Conservation (phyloP, 306 rosid species). For the Medicago lupulina region DNA sequence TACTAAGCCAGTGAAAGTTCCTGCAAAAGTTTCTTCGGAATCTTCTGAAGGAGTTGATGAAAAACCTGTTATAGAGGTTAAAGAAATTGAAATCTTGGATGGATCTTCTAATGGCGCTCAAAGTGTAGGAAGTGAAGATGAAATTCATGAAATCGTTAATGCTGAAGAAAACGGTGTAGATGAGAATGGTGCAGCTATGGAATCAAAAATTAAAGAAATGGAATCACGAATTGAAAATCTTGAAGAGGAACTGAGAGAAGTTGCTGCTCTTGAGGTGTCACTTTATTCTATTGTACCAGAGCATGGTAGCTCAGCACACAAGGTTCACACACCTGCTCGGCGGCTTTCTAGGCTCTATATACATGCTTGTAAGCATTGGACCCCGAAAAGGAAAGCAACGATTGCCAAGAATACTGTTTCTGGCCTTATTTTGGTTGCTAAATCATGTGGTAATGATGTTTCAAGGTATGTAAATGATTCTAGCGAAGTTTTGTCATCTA, state of each 20-base stretch:
- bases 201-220: conserved; percentile 75
- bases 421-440: conserved; percentile 88
- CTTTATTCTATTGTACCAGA: conserved; percentile 91
- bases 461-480: conserved; percentile 63
- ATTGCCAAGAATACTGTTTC: conserved; percentile 82
- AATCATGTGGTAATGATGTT: conserved; percentile 95
- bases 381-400: conserved; percentile 67
- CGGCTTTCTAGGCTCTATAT: conserved; percentile 92
- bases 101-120: conserved; percentile 58
- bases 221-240: conserved; percentile 78
- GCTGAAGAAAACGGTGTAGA: conserved; percentile 59
- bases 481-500: conserved; percentile 17
- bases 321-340: conserved; percentile 97
- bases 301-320: conserved; percentile 97
- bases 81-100: conserved; percentile 57
- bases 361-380: conserved; percentile 88
- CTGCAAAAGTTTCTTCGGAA: conserved; percentile 56
- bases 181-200: conserved; percentile 47
- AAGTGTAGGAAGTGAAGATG: conserved; percentile 53
- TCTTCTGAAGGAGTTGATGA: conserved; percentile 70
- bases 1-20: conserved; percentile 51
- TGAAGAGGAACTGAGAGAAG: conserved; percentile 95
- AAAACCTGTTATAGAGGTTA: conserved; percentile 53
- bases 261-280: conserved; percentile 97
- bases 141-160: conserved; percentile 43